phyloP scores from a whole-genome alignment of 2,329 filamentous ascomycete genomes.

The Paecilomyces sp. region DNA sequence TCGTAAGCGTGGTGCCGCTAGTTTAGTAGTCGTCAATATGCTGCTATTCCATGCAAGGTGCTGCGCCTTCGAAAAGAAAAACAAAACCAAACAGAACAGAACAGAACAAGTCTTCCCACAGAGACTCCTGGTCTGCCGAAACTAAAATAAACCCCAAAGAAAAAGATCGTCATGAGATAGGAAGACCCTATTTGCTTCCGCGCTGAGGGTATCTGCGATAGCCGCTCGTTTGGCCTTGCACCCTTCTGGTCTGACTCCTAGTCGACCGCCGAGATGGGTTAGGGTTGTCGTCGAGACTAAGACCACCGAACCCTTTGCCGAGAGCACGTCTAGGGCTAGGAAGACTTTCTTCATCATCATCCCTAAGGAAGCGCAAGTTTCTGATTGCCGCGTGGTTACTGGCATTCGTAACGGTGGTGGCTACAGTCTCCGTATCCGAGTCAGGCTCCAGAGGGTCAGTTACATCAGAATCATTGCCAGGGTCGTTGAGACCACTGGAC shows the following conservation, averaged over 20 bases:
- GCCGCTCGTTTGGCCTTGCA: background rate
- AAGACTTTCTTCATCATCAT: constrained; percentile 5
- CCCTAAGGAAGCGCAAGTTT: constrained; percentile 19
- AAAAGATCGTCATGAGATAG: background rate
- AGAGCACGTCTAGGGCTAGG: constrained; percentile 25
- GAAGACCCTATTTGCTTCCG: constrained; percentile 7
- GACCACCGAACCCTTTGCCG: constrained; percentile 23
- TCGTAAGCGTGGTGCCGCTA: background rate
- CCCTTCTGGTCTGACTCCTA: constrained; percentile 23
- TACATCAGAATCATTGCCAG: constrained; percentile 21
- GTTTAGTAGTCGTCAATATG: background rate
- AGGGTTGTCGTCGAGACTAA: constrained; percentile 26
- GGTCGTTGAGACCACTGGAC: constrained; percentile 7
- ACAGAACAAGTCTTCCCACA: background rate
- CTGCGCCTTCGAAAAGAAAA: background rate
- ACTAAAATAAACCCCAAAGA: background rate
- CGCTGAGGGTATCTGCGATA: constrained; percentile 11
- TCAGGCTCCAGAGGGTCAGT: constrained; percentile 25
- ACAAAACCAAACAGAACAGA: background rate
- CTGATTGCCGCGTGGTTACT: constrained; percentile 24
- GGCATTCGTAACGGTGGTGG: constrained; percentile 23
- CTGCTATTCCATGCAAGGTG: background rate
- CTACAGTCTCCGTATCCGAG: constrained; percentile 26
- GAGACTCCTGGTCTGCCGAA: background rate
- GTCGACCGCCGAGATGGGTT: constrained; percentile 25